Percentiles rank a stretch among this genome's conserved stretches.
Conservation (phyloP, 2,329 filamentous ascomycete genomes). For the Phyllosticta ampelicida region DNA sequence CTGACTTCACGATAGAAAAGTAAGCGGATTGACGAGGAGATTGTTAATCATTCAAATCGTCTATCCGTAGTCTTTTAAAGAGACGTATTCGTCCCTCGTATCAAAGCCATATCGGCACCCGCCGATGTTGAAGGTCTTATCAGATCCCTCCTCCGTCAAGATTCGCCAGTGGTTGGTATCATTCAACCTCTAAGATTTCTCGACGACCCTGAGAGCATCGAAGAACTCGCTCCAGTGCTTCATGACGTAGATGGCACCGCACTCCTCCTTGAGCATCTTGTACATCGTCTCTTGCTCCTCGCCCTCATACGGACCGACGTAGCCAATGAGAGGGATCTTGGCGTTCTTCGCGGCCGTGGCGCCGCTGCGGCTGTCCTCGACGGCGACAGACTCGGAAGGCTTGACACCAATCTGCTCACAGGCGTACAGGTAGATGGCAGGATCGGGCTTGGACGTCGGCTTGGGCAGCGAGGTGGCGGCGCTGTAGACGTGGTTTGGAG, state of each 20-base stretch:
- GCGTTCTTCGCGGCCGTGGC: slow-evolving; percentile 67
- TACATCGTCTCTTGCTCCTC: slow-evolving; percentile 52
- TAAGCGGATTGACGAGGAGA: background rate
- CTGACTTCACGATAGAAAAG: background rate
- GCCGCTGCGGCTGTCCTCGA: slow-evolving; percentile 84
- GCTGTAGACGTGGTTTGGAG: slow-evolving; percentile 63
- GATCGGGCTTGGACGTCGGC: slow-evolving; percentile 86
- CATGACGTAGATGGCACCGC: slow-evolving; percentile 39
- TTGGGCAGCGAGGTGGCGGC: slow-evolving; percentile 66
- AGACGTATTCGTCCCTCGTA: background rate
- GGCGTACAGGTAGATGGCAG: slow-evolving; percentile 74
- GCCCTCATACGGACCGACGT: slow-evolving; percentile 66
- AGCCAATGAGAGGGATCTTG: slow-evolving; percentile 70
- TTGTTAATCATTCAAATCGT: background rate
- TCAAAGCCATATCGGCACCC: background rate
- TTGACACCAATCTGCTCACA: slow-evolving; percentile 62
- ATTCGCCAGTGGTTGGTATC: background rate
- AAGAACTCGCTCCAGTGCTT: slow-evolving; percentile 43
- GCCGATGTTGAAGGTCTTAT: background rate
- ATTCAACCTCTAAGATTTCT: slow-evolving; percentile 17
- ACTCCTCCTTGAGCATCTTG: slow-evolving; percentile 38
- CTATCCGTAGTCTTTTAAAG: background rate
- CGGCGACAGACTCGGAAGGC: slow-evolving; percentile 61
- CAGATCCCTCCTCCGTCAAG: background rate
- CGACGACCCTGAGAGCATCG: slow-evolving; percentile 38